These are phyloP conservation scores for Sugiyamaella japonica DNA, from an alignment of 1,139 yeast species.

Conservation along the genomic window DNA sequence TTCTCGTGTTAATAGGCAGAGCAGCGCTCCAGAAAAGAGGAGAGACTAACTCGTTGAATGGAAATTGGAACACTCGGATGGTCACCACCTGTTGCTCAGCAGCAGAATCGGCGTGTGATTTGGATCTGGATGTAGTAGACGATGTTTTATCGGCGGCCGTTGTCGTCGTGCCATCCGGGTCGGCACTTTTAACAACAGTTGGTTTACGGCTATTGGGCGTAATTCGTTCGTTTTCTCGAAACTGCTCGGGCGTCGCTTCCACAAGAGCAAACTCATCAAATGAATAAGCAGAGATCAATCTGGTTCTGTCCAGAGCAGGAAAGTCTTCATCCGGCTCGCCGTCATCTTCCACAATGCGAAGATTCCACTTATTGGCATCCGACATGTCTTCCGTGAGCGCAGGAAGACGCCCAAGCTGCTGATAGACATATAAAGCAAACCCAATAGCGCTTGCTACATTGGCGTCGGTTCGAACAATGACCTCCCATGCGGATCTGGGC, in stretches of 20 bases:
- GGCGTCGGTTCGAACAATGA: conserved; percentile 43
- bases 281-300: conserved; percentile 45
- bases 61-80: conserved; percentile 37
- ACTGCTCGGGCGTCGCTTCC: conserved; percentile 41
- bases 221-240: conserved; percentile 37
- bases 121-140: background rate
- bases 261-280: conserved; percentile 50
- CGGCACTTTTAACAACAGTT: conserved; percentile 7
- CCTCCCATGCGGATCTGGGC: conserved; percentile 40
- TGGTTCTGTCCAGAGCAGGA: conserved; percentile 47
- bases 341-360: conserved; percentile 48
- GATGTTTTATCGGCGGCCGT: background rate
- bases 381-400: conserved; percentile 35
- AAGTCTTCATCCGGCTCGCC: conserved; percentile 51
- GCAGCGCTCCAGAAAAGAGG: conserved; percentile 36
- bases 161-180: background rate
- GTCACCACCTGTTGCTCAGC: conserved; percentile 25
- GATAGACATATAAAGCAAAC: conserved; percentile 42
- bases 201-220: conserved; percentile 35
- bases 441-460: conserved; percentile 47
- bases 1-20: conserved; percentile 28
- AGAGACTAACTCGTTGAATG: conserved; percentile 40
- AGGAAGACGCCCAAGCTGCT: conserved; percentile 37
- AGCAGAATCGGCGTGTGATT: conserved; percentile 9
- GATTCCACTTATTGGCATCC: conserved; percentile 46